phyloP scores from a whole-genome alignment of 371 early-diverging fungal species.

The Mortierella sp. region DNA sequence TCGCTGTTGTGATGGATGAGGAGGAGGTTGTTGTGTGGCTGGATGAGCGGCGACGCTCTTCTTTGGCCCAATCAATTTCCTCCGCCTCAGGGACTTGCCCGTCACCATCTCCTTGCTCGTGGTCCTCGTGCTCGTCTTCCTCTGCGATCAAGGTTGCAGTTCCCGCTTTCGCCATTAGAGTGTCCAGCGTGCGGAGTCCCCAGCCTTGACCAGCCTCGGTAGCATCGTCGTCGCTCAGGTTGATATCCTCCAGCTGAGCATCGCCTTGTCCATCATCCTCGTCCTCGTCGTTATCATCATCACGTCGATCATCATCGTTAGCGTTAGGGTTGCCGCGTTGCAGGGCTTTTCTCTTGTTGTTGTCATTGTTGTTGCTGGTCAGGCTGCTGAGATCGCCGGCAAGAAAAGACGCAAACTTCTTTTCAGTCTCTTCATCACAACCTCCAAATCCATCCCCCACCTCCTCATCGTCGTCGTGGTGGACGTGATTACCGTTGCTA shows the following conservation, averaged over 20 bases:
- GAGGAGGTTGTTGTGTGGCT: neutral
- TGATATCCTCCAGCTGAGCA: neutral
- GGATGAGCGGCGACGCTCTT: conserved; percentile 16
- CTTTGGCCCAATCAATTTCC: conserved; percentile 34
- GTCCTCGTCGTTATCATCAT: conserved; percentile 12
- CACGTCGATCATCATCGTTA: conserved; percentile 9
- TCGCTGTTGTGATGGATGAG: neutral
- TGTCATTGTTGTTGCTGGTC: neutral
- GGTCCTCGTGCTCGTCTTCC: neutral
- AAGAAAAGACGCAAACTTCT: neutral
- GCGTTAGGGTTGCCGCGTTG: neutral
- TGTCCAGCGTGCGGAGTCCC: neutral
- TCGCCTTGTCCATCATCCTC: conserved; percentile 15
- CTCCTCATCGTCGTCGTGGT: neutral
- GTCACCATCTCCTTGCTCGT: neutral
- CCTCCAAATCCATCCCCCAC: neutral
- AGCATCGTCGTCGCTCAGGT: conserved; percentile 1
- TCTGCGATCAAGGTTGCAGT: neutral
- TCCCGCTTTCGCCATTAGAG: neutral
- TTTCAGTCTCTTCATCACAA: neutral
- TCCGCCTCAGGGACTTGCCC: neutral
- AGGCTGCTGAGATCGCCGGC: neutral
- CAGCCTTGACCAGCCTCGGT: neutral
- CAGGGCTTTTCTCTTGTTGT: neutral
- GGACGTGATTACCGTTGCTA: neutral